Conservation (phyloP, 768 basidiomycete genomes). For the Auriculariales sp. region DNA sequence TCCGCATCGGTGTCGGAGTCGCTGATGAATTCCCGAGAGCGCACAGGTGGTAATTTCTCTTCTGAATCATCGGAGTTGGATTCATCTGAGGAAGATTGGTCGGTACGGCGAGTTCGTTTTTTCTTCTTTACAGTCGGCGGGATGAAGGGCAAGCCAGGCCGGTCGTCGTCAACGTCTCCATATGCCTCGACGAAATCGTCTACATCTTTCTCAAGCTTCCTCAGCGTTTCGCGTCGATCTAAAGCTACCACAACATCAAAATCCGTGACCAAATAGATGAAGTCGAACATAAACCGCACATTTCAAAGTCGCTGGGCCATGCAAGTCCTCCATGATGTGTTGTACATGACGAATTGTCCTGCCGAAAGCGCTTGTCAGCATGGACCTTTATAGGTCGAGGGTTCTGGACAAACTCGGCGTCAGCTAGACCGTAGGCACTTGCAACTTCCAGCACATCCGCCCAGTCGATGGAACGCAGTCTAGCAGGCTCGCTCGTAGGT, state of each 20-base stretch:
- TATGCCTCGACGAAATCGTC: background rate
- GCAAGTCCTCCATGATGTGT: background rate
- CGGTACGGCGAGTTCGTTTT: background rate
- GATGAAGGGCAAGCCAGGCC: background rate
- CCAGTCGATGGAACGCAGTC: background rate
- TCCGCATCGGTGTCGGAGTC: no score
- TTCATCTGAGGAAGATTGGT: background rate
- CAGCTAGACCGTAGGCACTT: background rate
- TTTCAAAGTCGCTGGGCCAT: background rate
- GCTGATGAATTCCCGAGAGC: background rate
- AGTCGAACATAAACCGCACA: background rate
- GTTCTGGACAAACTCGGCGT: background rate
- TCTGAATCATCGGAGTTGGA: background rate
- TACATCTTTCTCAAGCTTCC: no score
- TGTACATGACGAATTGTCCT: background rate
- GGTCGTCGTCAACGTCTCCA: background rate
- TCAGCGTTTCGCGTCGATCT: background rate
- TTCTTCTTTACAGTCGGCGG: background rate
- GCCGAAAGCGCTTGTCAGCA: background rate
- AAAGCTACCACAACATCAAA: background rate
- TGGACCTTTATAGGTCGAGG: background rate
- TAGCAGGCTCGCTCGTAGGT: background rate
- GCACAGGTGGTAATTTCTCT: background rate
- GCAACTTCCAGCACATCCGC: background rate
- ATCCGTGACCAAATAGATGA: background rate